These are phyloP conservation scores for Hyphopichia fennica DNA, from an alignment of 1,139 yeast species.

Conservation along the genomic window DNA sequence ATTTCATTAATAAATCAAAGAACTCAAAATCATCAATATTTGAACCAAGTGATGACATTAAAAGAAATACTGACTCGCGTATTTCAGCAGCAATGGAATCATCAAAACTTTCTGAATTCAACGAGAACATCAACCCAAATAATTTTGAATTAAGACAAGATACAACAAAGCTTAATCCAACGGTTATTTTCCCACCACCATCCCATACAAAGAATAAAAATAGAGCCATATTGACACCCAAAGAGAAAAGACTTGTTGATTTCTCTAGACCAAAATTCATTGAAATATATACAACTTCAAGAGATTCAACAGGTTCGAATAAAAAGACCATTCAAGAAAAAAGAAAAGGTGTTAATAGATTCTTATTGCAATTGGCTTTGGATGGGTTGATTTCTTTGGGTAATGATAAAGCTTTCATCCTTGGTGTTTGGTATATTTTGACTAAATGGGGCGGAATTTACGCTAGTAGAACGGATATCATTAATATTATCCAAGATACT, in stretches of 20 bases:
- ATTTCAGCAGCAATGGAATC: slow-evolving; percentile 9
- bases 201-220: slow-evolving; percentile 23
- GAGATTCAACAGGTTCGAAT: slow-evolving; percentile 16
- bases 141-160: slow-evolving; percentile 4
- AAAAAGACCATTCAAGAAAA: slow-evolving; percentile 4
- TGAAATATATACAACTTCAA: slow-evolving; percentile 19
- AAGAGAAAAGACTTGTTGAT: slow-evolving; percentile 30
- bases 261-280: slow-evolving; percentile 24
- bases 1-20: slow-evolving; percentile 11
- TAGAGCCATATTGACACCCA: slow-evolving; percentile 22
- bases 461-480: slow-evolving; percentile 10
- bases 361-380: slow-evolving; percentile 28
- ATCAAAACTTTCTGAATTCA: neutral
- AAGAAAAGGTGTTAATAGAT: slow-evolving; percentile 26
- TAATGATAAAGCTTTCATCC: slow-evolving; percentile 27
- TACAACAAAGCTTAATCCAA: slow-evolving; percentile 23
- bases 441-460: slow-evolving; percentile 37
- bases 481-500: slow-evolving; percentile 9
- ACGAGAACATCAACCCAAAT: neutral
- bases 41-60: neutral
- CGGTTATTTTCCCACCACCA: slow-evolving; percentile 33
- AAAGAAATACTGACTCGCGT: slow-evolving; percentile 15
- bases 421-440: slow-evolving; percentile 30
- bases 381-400: slow-evolving; percentile 37
- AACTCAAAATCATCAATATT: neutral